Conservation (phyloP, 148 eudicot genomes). For the Rhododendron kiyosumense region DNA sequence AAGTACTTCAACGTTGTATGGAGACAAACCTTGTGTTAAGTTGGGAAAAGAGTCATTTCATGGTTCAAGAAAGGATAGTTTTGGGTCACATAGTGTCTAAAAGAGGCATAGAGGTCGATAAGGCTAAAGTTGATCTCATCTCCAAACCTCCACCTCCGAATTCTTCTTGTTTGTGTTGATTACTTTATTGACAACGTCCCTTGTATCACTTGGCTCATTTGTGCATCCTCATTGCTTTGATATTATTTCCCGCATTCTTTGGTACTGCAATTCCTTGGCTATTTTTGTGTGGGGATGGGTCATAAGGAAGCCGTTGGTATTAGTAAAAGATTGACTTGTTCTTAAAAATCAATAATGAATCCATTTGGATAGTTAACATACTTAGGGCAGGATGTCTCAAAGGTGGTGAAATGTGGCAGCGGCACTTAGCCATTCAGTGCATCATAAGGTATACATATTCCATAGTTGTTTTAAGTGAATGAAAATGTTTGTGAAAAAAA, state of each 20-base stretch:
- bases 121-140: no score
- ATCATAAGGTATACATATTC: no score
- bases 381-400: background rate
- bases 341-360: background rate
- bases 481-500: no score
- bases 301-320: background rate
- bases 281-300: background rate
- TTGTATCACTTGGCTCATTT: background rate
- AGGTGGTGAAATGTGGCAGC: background rate
- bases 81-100: no score
- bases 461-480: no score
- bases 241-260: background rate
- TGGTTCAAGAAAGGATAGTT: no score
- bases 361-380: background rate
- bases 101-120: no score
- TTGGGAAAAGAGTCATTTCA: no score
- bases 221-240: background rate
- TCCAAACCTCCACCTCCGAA: no score
- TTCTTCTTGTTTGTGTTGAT: slow-evolving; percentile 44
- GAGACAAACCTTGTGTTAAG: no score
- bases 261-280: background rate
- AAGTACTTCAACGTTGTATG: no score
- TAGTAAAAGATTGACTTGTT: background rate
- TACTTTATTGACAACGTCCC: background rate
- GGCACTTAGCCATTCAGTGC: no score